Conservation (phyloP, 1,284 basidiomycete species). For the Flammula alnicola region DNA sequence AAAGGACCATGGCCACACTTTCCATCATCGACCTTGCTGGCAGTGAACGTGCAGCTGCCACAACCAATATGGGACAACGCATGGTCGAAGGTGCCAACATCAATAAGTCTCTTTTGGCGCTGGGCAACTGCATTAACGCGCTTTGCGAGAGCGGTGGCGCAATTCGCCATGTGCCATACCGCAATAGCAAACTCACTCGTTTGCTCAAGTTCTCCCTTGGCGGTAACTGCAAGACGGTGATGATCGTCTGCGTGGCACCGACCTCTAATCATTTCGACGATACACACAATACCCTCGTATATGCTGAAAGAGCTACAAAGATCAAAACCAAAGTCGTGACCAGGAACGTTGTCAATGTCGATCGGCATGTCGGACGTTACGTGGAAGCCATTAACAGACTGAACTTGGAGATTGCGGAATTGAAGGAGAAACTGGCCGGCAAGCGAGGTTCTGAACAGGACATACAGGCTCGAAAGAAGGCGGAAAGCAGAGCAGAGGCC, state of each 20-base stretch:
- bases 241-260: slow-evolving; percentile 96
- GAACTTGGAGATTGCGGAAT: slow-evolving; percentile 81
- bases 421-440: slow-evolving; percentile 83
- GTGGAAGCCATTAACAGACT: slow-evolving; percentile 92
- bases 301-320: slow-evolving; percentile 95
- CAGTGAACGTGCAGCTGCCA: slow-evolving; percentile 93
- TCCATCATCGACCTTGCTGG: slow-evolving; percentile 97
- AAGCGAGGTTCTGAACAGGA: slow-evolving; percentile 68
- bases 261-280: slow-evolving; percentile 96
- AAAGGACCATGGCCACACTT: slow-evolving; percentile 84
- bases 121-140: slow-evolving; percentile 96
- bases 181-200: slow-evolving; percentile 96
- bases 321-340: slow-evolving; percentile 95
- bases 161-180: slow-evolving; percentile 89
- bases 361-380: slow-evolving; percentile 92
- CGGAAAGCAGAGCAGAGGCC: slow-evolving; percentile 71
- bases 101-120: slow-evolving; percentile 94
- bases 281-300: slow-evolving; percentile 95
- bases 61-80: slow-evolving; percentile 94
- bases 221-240: slow-evolving; percentile 97
- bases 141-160: slow-evolving; percentile 89
- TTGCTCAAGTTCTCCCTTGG: slow-evolving; percentile 95
- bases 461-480: slow-evolving; percentile 63
- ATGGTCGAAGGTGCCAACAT: slow-evolving; percentile 98
- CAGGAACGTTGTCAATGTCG: slow-evolving; percentile 91